Evolutionary conservation across 169 alveolate genomes (phyloP).

Genomic region (Plasmodium gallinaceum): DNA sequence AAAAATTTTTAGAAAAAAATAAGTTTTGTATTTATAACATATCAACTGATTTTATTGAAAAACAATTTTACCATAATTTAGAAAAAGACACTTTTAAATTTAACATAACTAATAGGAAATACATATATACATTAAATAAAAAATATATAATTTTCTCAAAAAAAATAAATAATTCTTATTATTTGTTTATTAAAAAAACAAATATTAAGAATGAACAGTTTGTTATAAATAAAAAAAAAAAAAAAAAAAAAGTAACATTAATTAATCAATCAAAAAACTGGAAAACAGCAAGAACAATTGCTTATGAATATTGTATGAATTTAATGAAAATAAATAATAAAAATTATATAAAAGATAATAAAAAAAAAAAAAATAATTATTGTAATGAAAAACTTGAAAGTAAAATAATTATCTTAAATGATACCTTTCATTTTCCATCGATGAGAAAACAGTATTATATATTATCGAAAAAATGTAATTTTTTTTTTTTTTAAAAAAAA

Average conservation of each 20-base stretch:
- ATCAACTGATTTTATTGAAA: slow-evolving; percentile 46
- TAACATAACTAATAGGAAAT: background rate
- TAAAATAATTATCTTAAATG: slow-evolving; percentile 37
- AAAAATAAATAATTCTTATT: background rate
- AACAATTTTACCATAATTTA: slow-evolving; percentile 20
- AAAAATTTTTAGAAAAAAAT: slow-evolving; percentile 5
- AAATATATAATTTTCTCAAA: slow-evolving; percentile 22
- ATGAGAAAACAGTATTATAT: slow-evolving; percentile 62
- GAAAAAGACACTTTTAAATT: background rate
- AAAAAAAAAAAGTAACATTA: slow-evolving; percentile 26
- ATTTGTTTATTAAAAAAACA: slow-evolving; percentile 13
- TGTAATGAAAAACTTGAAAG: background rate
- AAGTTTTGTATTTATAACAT: slow-evolving; percentile 17
- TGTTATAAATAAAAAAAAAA: background rate
- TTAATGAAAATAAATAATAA: background rate
- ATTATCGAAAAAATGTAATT: slow-evolving; percentile 45
- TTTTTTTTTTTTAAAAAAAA: background rate
- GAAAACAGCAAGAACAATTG: slow-evolving; percentile 57
- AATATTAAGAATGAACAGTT: slow-evolving; percentile 3
- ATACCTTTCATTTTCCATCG: slow-evolving; percentile 72
- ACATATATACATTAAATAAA: background rate
- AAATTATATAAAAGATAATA: background rate
- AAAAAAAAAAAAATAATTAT: background rate
- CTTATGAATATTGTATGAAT: slow-evolving; percentile 29
- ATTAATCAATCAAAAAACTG: slow-evolving; percentile 43